phyloP scores from a whole-genome alignment of 2,329 filamentous ascomycete species.

The Thelonectria rubi region DNA sequence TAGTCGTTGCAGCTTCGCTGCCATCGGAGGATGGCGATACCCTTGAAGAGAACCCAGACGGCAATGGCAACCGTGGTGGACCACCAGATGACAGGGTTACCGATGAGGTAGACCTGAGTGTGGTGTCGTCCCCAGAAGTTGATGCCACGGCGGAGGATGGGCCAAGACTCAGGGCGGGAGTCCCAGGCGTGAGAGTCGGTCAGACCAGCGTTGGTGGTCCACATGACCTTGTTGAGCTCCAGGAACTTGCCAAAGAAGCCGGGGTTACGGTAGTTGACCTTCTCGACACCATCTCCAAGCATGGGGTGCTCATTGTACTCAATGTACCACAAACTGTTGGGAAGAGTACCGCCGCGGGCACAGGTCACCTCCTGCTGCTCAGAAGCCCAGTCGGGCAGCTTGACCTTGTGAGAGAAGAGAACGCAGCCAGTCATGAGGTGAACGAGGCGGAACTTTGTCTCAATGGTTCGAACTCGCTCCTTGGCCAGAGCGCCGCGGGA shows the following conservation, averaged over 20 bases:
- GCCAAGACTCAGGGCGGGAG: constrained; percentile 93
- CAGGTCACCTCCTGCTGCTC: constrained; percentile 99
- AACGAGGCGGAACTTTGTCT: constrained; percentile 94
- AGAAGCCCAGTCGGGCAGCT: constrained; percentile 96
- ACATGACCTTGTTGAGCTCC: constrained; percentile 98
- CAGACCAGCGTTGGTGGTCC: constrained; percentile 95
- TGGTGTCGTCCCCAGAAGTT: constrained; percentile 98
- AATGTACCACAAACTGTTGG: constrained; percentile 97
- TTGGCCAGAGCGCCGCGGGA: constrained; percentile 83
- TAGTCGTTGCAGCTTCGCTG: constrained; percentile 94
- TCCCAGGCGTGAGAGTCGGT: constrained; percentile 99
- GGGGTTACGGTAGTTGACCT: constrained; percentile 93
- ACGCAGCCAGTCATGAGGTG: constrained; percentile 97
- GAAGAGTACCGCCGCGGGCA: constrained; percentile 86
- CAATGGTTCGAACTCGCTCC: constrained; percentile 87
- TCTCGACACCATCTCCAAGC: constrained; percentile 80
- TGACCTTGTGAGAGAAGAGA: constrained; percentile 98
- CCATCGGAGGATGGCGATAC: constrained; percentile 87
- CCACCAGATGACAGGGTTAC: constrained; percentile 97
- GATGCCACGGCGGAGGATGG: constrained; percentile 89
- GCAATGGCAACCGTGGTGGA: constrained; percentile 80
- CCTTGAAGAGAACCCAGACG: constrained; percentile 86
- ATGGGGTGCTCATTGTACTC: constrained; percentile 88
- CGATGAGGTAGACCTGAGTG: constrained; percentile 95
- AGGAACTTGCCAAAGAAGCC: constrained; percentile 98